Evolutionary conservation across 2,329 filamentous ascomycete genomes (phyloP).

Genomic region (Arthroderma uncinatum): DNA sequence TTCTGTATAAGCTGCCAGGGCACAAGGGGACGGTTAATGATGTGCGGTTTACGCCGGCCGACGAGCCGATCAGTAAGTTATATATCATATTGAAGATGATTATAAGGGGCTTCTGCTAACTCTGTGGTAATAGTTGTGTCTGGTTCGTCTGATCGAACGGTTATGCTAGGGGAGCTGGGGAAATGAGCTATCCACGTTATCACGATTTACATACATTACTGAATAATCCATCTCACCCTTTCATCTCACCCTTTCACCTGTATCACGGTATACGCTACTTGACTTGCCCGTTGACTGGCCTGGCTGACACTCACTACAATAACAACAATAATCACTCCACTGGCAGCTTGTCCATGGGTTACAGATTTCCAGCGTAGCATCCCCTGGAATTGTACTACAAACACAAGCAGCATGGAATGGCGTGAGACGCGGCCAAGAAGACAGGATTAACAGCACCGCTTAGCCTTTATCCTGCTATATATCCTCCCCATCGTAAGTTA

Average conservation of each 20-base stretch:
- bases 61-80: constrained; percentile 75
- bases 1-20: constrained; percentile 87
- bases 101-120: background rate
- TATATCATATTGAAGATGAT: constrained; percentile 16
- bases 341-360: no score
- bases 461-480: background rate
- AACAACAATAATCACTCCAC: no score
- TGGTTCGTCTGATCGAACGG: constrained; percentile 75
- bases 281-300: no score
- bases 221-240: background rate
- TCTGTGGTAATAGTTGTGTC: constrained; percentile 55
- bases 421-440: background rate
- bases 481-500: background rate
- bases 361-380: background rate
- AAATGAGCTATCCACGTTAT: constrained; percentile 38
- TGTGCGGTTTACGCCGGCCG: constrained; percentile 74
- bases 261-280: no score
- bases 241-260: no score
- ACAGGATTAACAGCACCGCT: background rate
- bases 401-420: background rate
- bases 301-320: background rate
- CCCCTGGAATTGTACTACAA: background rate
- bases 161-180: constrained; percentile 71
- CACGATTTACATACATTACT: background rate
- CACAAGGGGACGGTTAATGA: constrained; percentile 94